phyloP scores from a whole-genome alignment of 306 rosid species.

The Sindora glabra region DNA sequence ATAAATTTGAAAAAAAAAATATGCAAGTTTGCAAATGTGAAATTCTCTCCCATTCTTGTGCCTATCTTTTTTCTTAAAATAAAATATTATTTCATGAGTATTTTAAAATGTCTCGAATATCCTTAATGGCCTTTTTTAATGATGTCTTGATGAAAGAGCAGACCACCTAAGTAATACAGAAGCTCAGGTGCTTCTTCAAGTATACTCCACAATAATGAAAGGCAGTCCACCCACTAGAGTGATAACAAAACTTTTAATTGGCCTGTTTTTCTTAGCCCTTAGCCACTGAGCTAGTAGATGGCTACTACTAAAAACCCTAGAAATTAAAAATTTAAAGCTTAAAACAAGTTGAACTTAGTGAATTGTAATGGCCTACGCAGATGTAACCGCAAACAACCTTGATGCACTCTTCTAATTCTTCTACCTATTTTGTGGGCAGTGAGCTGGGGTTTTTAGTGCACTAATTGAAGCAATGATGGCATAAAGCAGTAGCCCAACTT shows the following conservation, averaged over 20 bases:
- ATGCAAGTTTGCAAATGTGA: no score
- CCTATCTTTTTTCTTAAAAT: no score
- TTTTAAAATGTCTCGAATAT: no score
- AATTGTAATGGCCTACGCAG: neutral
- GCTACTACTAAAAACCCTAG: no score
- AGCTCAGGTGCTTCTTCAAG: conserved; percentile 9
- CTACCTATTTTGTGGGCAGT: conserved; percentile 15
- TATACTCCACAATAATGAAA: conserved; percentile 6
- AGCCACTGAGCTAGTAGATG: no score
- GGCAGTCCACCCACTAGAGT: conserved; percentile 1
- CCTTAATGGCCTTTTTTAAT: no score
- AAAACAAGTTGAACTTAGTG: conserved; percentile 18
- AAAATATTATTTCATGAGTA: no score
- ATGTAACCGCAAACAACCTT: conserved; percentile 15
- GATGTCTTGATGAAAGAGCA: no score
- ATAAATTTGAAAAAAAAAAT: no score
- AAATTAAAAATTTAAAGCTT: no score
- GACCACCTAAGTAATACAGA: neutral
- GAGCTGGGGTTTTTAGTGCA: conserved; percentile 24
- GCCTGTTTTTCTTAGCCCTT: neutral
- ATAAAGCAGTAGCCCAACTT: conserved; percentile 45
- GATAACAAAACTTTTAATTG: conserved; percentile 12
- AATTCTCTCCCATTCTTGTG: no score
- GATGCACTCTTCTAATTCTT: conserved; percentile 5
- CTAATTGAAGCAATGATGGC: conserved; percentile 40